These are phyloP conservation scores for Fusarium sp. DNA, from an alignment of 2,329 filamentous ascomycete genomes.

Conservation along the genomic window DNA sequence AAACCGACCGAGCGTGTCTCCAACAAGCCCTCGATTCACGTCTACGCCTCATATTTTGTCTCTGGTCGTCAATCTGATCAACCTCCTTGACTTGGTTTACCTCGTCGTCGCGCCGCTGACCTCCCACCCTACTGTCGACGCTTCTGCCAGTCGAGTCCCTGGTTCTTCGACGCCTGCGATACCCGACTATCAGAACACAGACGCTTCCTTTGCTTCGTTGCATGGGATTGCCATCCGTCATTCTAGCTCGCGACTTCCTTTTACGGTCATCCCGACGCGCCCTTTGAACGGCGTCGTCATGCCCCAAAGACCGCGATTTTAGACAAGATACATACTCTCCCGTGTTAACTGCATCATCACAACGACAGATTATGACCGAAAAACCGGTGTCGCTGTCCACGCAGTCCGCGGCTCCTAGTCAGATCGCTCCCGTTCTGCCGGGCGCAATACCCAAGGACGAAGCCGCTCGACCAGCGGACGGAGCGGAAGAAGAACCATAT, in stretches of 20 bases:
- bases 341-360: constrained; percentile 53
- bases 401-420: constrained; percentile 67
- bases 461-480: constrained; percentile 60
- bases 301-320: constrained; percentile 65
- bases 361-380: constrained; percentile 71
- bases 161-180: constrained; percentile 33
- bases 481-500: constrained; percentile 80
- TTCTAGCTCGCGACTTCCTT: constrained; percentile 36
- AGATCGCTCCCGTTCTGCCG: constrained; percentile 54
- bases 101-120: constrained; percentile 30
- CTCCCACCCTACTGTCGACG: constrained; percentile 35
- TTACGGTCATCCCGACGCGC: constrained; percentile 50
- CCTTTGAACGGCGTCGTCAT: constrained; percentile 66
- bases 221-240: constrained; percentile 40
- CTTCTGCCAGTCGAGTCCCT: constrained; percentile 25
- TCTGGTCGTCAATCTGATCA: constrained; percentile 21
- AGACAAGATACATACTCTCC: constrained; percentile 57
- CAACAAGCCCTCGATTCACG: constrained; percentile 40
- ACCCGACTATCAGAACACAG: constrained; percentile 13
- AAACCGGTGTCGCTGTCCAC: constrained; percentile 64
- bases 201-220: constrained; percentile 19
- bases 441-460: constrained; percentile 54
- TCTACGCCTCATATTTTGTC: constrained; percentile 26
- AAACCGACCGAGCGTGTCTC: constrained; percentile 42
- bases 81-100: constrained; percentile 15